phyloP scores from a whole-genome alignment of 1,284 basidiomycete species.

The Xanthoconium separans region DNA sequence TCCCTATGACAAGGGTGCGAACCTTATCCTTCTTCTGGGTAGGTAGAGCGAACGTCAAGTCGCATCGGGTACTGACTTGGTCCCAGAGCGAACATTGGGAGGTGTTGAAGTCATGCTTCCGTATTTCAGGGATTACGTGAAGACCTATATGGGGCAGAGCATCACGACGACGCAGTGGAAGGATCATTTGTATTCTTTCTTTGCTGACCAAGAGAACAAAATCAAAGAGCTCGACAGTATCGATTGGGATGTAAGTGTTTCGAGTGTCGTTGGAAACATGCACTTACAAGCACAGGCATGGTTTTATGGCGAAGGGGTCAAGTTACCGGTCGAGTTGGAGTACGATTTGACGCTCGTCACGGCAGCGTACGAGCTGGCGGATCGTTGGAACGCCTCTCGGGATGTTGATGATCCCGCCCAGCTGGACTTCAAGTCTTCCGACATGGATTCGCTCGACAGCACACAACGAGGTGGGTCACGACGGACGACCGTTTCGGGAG shows the following conservation, averaged over 20 bases:
- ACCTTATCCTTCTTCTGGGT: constrained; percentile 56
- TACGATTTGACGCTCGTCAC: constrained; percentile 85
- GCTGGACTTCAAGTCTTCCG: constrained; percentile 51
- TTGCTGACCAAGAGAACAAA: constrained; percentile 61
- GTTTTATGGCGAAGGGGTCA: constrained; percentile 82
- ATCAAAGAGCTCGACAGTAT: constrained; percentile 70
- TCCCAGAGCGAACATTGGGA: constrained; percentile 75
- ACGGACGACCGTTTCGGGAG: background rate
- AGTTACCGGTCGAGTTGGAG: constrained; percentile 77
- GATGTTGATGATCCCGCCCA: constrained; percentile 41
- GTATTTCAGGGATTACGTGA: constrained; percentile 80
- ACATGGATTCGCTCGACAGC: constrained; percentile 58
- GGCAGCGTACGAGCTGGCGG: constrained; percentile 70
- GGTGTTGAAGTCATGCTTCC: constrained; percentile 84
- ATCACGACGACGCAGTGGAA: constrained; percentile 92
- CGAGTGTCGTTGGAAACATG: background rate
- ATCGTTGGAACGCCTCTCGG: constrained; percentile 76
- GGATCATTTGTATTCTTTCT: constrained; percentile 83
- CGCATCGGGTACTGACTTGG: background rate
- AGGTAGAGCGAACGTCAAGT: background rate
- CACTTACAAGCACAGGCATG: constrained; percentile 55
- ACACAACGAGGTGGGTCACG: constrained; percentile 61
- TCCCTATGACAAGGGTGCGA: constrained; percentile 33
- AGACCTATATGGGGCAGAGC: constrained; percentile 78
- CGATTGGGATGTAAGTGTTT: constrained; percentile 72